These are phyloP conservation scores for Begonia masoniana DNA, from an alignment of 306 rosid genomes.

Conservation along the genomic window DNA sequence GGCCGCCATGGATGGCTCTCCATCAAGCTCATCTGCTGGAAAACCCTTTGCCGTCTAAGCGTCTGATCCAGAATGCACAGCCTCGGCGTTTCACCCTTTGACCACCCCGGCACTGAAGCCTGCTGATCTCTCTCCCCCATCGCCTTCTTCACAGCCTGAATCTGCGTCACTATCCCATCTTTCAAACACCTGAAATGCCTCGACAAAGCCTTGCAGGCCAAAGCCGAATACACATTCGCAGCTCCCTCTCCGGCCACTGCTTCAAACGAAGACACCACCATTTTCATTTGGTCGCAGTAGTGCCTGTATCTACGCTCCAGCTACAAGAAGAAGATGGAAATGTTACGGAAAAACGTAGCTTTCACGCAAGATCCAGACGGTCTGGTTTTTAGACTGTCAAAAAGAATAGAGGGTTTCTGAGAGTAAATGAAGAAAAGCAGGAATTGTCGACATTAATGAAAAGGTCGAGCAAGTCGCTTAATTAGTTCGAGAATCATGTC, in stretches of 20 bases:
- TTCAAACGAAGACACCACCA: constrained; percentile 67
- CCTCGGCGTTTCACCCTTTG: constrained; percentile 78
- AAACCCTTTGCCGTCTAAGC: constrained; percentile 69
- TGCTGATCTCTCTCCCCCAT: constrained; percentile 77
- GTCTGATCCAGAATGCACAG: constrained; percentile 70
- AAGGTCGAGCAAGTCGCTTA: constrained; percentile 13
- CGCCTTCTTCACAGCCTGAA: constrained; percentile 41
- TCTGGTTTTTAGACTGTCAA: too few relatives aligned
- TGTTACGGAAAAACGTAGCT: background rate
- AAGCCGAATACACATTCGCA: constrained; percentile 63
- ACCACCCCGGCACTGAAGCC: constrained; percentile 49
- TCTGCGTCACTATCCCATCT: constrained; percentile 61
- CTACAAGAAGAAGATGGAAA: constrained; percentile 18
- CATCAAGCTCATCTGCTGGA: constrained; percentile 84
- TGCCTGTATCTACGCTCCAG: constrained; percentile 83
- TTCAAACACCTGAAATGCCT: constrained; percentile 68
- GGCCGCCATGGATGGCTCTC: constrained; percentile 97
- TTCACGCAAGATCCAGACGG: background rate
- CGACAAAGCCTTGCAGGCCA: constrained; percentile 90
- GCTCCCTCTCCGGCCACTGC: constrained; percentile 69
- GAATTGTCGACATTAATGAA: constrained; percentile 34
- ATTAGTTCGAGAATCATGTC: background rate
- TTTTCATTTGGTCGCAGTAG: constrained; percentile 85
- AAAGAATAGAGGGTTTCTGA: too few relatives aligned
- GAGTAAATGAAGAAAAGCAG: constrained; percentile 8